Evolutionary conservation across 495 filamentous ascomycete genomes (phyloP).

Genomic region (Penicillium roqueforti): DNA sequence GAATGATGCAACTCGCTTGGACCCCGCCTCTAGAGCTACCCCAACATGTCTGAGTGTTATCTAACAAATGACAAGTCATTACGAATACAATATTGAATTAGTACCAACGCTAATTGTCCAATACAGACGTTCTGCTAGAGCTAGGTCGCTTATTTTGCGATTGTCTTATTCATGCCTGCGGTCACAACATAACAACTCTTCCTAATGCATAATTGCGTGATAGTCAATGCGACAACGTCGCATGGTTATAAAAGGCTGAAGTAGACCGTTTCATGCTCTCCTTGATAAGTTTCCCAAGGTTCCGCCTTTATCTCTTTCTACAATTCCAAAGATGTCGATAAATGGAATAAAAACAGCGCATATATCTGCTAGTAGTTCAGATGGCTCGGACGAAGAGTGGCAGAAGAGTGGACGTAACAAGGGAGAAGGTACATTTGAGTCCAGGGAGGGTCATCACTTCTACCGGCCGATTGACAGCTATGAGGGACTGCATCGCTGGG

Average conservation of each 20-base stretch:
- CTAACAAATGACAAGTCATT: not conserved
- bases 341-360: not conserved
- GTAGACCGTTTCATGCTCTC: not conserved
- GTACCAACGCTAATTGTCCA: not conserved
- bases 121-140: too few relatives aligned
- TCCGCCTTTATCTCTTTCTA: not conserved
- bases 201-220: not conserved
- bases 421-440: constrained; percentile 11
- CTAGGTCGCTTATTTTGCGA: not conserved
- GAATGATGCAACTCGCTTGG: not conserved
- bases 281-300: not conserved
- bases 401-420: constrained; percentile 3
- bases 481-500: constrained; percentile 61
- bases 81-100: not conserved
- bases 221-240: not conserved
- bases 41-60: not conserved
- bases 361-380: constrained; percentile 7
- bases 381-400: constrained; percentile 10
- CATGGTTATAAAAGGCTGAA: not conserved
- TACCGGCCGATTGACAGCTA: constrained; percentile 51
- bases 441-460: constrained; percentile 14
- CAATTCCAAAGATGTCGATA: constrained; percentile 1
- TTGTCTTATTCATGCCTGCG: not conserved
- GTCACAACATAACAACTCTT: not conserved
- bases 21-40: not conserved